A percentile compares a stretch with the other conserved stretches of the same genome.
These are phyloP conservation scores for Coemansia sp. DNA, from an alignment of 192 early-diverging fungal genomes.

Conservation along the genomic window DNA sequence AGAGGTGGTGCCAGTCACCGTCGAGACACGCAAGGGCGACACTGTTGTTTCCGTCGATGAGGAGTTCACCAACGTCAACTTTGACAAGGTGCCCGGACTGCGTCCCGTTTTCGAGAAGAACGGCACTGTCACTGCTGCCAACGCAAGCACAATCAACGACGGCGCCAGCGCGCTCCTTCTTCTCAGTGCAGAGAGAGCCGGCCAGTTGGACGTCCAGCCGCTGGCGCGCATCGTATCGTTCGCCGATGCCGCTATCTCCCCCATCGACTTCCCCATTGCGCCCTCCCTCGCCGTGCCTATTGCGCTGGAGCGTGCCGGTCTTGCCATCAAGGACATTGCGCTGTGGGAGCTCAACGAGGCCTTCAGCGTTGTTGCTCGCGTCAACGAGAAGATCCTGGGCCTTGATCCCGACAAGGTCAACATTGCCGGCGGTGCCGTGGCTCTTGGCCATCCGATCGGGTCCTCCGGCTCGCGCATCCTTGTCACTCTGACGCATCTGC, in stretches of 20 bases:
- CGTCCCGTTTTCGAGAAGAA: constrained; percentile 84
- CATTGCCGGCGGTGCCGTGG: constrained; percentile 79
- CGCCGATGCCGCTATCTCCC: constrained; percentile 87
- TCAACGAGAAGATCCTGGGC: constrained; percentile 85
- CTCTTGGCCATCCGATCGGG: constrained; percentile 81
- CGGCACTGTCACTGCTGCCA: constrained; percentile 94
- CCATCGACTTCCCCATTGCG: constrained; percentile 95
- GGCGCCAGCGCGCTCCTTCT: constrained; percentile 92
- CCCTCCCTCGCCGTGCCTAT: constrained; percentile 90
- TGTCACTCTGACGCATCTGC: constrained; percentile 77
- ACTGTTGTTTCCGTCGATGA: constrained; percentile 80
- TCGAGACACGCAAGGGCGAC: constrained; percentile 85
- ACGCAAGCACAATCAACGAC: constrained; percentile 93
- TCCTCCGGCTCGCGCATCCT: constrained; percentile 81
- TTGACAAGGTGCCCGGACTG: constrained; percentile 81
- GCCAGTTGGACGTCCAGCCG: constrained; percentile 77
- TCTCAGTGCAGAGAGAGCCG: constrained; percentile 73
- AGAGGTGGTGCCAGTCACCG: constrained; percentile 83
- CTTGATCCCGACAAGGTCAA: constrained; percentile 69
- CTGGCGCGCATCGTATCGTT: constrained; percentile 84
- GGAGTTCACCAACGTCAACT: constrained; percentile 92
- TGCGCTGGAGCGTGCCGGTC: constrained; percentile 84
- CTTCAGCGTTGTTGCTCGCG: constrained; percentile 88
- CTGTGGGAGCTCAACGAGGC: constrained; percentile 98
- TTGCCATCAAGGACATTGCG: constrained; percentile 80